phyloP scores from a whole-genome alignment of 2,329 filamentous ascomycete species.

The Cryphonectria radicalis region DNA sequence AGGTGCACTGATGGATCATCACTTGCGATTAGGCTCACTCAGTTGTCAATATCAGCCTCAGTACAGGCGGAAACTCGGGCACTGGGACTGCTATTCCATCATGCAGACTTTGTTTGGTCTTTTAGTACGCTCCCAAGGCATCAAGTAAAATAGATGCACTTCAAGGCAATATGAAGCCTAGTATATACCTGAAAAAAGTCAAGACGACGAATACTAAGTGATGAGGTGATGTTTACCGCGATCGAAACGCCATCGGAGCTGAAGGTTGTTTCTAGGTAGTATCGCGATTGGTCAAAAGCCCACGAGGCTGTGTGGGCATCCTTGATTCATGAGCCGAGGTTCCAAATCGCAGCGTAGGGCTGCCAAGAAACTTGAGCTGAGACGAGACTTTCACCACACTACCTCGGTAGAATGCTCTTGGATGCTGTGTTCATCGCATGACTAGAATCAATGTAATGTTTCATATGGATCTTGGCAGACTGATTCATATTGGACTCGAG shows the following conservation, averaged over 20 bases:
- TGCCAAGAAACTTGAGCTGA: not conserved
- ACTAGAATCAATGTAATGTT: not conserved
- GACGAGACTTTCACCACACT: not conserved
- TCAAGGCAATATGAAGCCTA: not conserved
- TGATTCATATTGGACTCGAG: not conserved
- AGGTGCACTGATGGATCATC: not conserved
- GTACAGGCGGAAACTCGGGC: not conserved
- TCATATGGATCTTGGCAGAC: not conserved
- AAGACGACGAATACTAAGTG: not conserved
- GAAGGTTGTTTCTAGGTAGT: not conserved
- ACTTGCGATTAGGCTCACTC: not conserved
- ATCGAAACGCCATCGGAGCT: not conserved
- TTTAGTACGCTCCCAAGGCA: not conserved
- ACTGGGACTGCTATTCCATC: not conserved
- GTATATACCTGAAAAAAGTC: not conserved
- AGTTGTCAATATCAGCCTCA: not conserved
- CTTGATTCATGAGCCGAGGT: conserved; percentile 2
- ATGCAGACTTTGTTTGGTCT: not conserved
- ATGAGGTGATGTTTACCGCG: not conserved
- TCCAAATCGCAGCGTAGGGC: not conserved
- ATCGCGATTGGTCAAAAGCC: not conserved
- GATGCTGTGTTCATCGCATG: not conserved
- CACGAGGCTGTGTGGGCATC: not conserved
- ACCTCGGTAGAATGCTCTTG: not conserved
- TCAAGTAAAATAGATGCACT: not conserved